phyloP scores from a whole-genome alignment of 139 green algal species.

The Chlorella sp. region DNA sequence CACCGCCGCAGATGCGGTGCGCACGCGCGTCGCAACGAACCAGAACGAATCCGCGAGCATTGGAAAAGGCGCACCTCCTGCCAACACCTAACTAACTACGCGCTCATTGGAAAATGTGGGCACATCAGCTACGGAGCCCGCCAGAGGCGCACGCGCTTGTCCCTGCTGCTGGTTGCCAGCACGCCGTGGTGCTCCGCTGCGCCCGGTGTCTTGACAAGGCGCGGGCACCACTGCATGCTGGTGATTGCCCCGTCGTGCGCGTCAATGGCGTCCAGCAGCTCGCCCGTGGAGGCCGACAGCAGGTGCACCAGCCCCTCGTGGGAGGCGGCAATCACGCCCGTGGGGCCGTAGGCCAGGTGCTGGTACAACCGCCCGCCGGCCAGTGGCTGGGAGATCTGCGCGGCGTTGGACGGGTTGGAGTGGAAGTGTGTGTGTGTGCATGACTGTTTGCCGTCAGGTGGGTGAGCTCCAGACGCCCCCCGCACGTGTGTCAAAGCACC shows the following conservation, averaged over 20 bases:
- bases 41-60: too few species aligned
- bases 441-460: neutral
- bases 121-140: neutral
- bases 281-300: neutral
- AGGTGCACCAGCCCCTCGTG: constrained; percentile 9
- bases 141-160: constrained; percentile 28
- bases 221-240: constrained; percentile 10
- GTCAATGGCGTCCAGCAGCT: constrained; percentile 7
- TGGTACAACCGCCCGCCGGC: constrained; percentile 10
- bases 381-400: constrained; percentile 11
- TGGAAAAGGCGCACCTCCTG: too few species aligned
- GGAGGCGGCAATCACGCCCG: constrained; percentile 8
- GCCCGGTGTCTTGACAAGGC: constrained; percentile 3
- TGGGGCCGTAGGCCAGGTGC: constrained; percentile 11
- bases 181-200: constrained; percentile 17
- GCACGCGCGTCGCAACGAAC: too few species aligned
- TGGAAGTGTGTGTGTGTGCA: too few species aligned
- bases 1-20: too few species aligned
- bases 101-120: too few species aligned
- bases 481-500: too few species aligned
- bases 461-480: neutral
- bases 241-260: constrained; percentile 23
- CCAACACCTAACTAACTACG: too few species aligned
- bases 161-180: constrained; percentile 22
- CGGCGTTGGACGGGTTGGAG: too few species aligned